Conservation (phyloP, 2,329 filamentous ascomycete species). For the Seiridium unicorne region DNA sequence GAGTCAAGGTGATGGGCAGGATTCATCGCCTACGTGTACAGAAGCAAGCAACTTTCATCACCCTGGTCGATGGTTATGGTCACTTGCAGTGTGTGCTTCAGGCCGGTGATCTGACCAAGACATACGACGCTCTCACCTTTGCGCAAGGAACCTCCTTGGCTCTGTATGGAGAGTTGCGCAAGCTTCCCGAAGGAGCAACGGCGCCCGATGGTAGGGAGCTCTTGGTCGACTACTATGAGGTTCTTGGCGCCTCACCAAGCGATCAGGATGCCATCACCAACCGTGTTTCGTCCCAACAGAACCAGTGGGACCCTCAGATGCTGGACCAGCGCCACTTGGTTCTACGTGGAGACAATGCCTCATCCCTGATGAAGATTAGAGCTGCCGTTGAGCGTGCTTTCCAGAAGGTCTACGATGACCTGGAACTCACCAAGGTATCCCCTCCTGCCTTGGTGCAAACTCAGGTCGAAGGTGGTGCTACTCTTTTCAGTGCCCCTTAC, state of each 20-base stretch:
- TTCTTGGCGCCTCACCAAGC: conserved; percentile 76
- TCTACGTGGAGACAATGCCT: conserved; percentile 79
- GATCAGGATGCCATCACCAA: conserved; percentile 92
- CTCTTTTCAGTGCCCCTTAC: conserved; percentile 86
- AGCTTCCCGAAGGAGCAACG: conserved; percentile 73
- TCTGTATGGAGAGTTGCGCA: conserved; percentile 79
- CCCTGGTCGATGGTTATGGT: conserved; percentile 80
- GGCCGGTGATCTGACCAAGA: conserved; percentile 76
- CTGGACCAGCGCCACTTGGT: conserved; percentile 83
- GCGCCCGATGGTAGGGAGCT: conserved; percentile 85
- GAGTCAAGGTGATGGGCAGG: conserved; percentile 78
- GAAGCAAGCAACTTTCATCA: conserved; percentile 84
- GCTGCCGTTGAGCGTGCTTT: conserved; percentile 81
- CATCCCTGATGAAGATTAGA: conserved; percentile 85
- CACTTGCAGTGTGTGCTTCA: conserved; percentile 81
- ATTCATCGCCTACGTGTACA: conserved; percentile 80
- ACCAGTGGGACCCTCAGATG: conserved; percentile 59
- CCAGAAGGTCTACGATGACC: conserved; percentile 73
- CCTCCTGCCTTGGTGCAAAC: conserved; percentile 93
- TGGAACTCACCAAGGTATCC: conserved; percentile 77
- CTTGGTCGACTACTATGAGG: conserved; percentile 84
- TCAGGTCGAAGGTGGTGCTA: conserved; percentile 88
- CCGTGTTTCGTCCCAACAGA: conserved; percentile 50
- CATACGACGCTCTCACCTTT: conserved; percentile 86
- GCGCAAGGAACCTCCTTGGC: conserved; percentile 85